Evolutionary conservation across 2,329 filamentous ascomycete species (phyloP).

Genomic region (Cladophialophora exuberans): DNA sequence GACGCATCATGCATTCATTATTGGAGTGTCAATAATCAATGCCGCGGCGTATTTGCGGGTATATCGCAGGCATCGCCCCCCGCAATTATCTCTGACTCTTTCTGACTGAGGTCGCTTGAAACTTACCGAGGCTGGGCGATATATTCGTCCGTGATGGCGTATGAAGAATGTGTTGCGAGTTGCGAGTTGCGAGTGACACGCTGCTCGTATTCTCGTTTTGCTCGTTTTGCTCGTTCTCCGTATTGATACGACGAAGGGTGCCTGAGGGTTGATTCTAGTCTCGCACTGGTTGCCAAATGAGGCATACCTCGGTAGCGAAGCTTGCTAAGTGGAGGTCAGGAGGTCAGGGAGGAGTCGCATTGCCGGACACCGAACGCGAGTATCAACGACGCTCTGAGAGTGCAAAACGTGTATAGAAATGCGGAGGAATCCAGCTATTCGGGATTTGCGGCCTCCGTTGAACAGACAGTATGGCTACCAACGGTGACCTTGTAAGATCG

Average conservation of each 20-base stretch:
- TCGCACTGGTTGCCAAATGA: not conserved
- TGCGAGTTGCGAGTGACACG: not conserved
- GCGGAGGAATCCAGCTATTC: too few relatives aligned
- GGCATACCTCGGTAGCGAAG: conserved; percentile 7
- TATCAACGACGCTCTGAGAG: too few relatives aligned
- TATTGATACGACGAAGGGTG: not conserved
- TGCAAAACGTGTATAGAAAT: too few relatives aligned
- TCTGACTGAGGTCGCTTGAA: not conserved
- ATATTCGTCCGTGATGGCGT: too few relatives aligned
- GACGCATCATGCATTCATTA: too few relatives aligned
- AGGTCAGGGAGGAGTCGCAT: too few relatives aligned
- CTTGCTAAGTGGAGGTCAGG: too few relatives aligned
- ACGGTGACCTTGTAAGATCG: not conserved
- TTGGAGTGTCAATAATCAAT: too few relatives aligned
- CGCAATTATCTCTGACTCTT: not conserved
- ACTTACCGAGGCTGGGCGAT: conserved; percentile 5
- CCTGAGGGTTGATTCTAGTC: not conserved
- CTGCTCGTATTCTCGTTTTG: not conserved
- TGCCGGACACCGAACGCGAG: too few relatives aligned
- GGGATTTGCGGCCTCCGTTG: not conserved
- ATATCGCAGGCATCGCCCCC: not conserved
- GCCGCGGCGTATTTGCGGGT: conserved; percentile 10
- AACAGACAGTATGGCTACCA: conserved; percentile 3
- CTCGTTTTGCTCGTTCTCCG: not conserved
- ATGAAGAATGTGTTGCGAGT: not conserved